Conservation (phyloP, 192 early-diverging fungal species). For the Coemansia erecta region DNA sequence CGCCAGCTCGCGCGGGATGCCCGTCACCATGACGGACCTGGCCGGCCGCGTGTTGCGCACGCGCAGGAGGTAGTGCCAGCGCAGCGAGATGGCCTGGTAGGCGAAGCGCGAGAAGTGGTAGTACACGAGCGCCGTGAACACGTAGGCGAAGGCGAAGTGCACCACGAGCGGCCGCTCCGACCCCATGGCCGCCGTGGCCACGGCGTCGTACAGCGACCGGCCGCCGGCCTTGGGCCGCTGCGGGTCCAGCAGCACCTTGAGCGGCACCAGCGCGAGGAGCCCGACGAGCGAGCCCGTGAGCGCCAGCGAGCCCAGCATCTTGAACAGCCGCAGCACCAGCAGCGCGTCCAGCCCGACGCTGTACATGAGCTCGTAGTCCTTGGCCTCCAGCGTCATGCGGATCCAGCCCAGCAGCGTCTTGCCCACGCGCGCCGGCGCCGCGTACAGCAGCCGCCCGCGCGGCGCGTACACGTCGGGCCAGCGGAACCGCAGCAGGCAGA, state of each 20-base stretch:
- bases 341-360: constrained; percentile 50
- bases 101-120: constrained; percentile 49
- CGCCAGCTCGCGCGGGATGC: constrained; percentile 61
- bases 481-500: constrained; percentile 54
- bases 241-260: constrained; percentile 39
- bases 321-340: constrained; percentile 51
- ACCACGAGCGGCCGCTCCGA: constrained; percentile 38
- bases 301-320: constrained; percentile 40
- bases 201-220: constrained; percentile 20
- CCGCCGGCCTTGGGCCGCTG: background rate
- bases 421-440: constrained; percentile 45
- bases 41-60: constrained; percentile 52
- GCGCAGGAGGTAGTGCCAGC: constrained; percentile 54
- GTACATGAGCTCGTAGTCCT: constrained; percentile 50
- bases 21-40: constrained; percentile 68
- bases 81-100: constrained; percentile 48
- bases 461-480: constrained; percentile 56
- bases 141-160: constrained; percentile 53
- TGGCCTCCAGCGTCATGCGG: constrained; percentile 34
- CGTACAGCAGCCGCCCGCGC: constrained; percentile 43
- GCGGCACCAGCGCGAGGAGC: constrained; percentile 32
- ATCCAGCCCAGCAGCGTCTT: constrained; percentile 51
- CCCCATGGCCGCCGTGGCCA: constrained; percentile 34
- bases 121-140: constrained; percentile 53
- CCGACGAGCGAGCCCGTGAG: constrained; percentile 27